Evolutionary conservation across 345 rosid genomes (phyloP).

Genomic region (Eucalyptus fibrosa): DNA sequence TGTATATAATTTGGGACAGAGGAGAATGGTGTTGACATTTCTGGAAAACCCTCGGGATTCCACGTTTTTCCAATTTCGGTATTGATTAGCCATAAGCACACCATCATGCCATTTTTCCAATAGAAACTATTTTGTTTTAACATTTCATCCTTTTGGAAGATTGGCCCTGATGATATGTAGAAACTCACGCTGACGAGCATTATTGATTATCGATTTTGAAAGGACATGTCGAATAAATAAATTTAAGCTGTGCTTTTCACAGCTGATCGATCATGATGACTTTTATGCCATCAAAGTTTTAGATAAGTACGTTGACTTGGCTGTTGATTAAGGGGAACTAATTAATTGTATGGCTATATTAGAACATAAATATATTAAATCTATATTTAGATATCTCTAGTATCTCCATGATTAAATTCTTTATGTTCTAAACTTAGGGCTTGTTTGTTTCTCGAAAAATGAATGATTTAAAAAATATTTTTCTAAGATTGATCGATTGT

Average conservation of each 20-base stretch:
- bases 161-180: background rate
- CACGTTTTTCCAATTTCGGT: background rate
- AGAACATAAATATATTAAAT: background rate
- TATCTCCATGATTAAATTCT: background rate
- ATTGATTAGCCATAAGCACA: background rate
- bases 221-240: background rate
- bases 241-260: background rate
- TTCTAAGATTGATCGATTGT: fast-evolving
- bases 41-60: background rate
- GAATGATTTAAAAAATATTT: background rate
- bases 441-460: background rate
- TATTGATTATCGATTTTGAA: background rate
- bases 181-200: background rate
- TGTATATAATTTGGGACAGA: background rate
- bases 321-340: background rate
- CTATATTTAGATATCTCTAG: background rate
- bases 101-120: background rate
- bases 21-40: background rate
- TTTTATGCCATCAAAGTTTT: background rate
- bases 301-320: background rate
- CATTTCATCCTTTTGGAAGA: background rate
- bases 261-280: background rate
- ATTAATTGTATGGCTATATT: background rate
- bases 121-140: no score
- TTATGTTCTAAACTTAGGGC: background rate